Percentiles rank a stretch among this genome's conserved stretches.
These are phyloP conservation scores for Skeletonema marinoi DNA, from an alignment of 108 stramenopile genomes.

Conservation along the genomic window DNA sequence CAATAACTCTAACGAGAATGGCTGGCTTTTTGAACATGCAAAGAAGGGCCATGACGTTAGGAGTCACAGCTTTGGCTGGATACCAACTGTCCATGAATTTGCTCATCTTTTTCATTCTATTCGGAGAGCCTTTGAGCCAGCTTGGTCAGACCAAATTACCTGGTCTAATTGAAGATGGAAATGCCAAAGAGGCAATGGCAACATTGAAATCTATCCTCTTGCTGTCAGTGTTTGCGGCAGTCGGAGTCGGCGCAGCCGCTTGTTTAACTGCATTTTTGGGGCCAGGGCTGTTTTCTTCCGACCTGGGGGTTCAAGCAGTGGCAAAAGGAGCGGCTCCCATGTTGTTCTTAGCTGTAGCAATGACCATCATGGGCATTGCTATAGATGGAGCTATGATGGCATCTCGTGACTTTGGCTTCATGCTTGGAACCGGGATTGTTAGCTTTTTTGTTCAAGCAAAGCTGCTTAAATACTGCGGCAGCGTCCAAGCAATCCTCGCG, in stretches of 20 bases:
- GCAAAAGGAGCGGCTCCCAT: slow-evolving; percentile 65
- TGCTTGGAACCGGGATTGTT: slow-evolving; percentile 57
- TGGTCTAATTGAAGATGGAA: slow-evolving; percentile 56
- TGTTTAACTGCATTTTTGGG: slow-evolving; percentile 49
- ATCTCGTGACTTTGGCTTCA: slow-evolving; percentile 79
- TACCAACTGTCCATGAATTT: slow-evolving; percentile 76
- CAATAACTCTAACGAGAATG: slow-evolving; percentile 76
- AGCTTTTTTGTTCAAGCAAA: slow-evolving; percentile 62
- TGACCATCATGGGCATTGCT: slow-evolving; percentile 66
- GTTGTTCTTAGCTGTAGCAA: slow-evolving; percentile 64
- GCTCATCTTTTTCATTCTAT: slow-evolving; percentile 76
- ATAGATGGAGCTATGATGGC: slow-evolving; percentile 84
- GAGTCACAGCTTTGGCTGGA: slow-evolving; percentile 63
- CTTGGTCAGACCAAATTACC: slow-evolving; percentile 77
- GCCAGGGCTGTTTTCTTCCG: slow-evolving; percentile 66
- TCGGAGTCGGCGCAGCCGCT: slow-evolving; percentile 61
- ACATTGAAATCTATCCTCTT: slow-evolving; percentile 70
- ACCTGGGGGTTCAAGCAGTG: slow-evolving; percentile 59
- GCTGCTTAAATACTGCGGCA: slow-evolving; percentile 51
- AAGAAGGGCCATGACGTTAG: slow-evolving; percentile 67
- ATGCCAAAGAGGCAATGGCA: slow-evolving; percentile 43
- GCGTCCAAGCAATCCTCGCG: slow-evolving; percentile 48
- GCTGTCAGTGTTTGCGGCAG: slow-evolving; percentile 51
- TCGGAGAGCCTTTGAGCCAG: slow-evolving; percentile 82
- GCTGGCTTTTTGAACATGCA: slow-evolving; percentile 77